A percentile compares a stretch with the other conserved stretches of the same genome.
Conservation (phyloP, 805 yeast genomes). For the Yamadazyma insecticola region DNA sequence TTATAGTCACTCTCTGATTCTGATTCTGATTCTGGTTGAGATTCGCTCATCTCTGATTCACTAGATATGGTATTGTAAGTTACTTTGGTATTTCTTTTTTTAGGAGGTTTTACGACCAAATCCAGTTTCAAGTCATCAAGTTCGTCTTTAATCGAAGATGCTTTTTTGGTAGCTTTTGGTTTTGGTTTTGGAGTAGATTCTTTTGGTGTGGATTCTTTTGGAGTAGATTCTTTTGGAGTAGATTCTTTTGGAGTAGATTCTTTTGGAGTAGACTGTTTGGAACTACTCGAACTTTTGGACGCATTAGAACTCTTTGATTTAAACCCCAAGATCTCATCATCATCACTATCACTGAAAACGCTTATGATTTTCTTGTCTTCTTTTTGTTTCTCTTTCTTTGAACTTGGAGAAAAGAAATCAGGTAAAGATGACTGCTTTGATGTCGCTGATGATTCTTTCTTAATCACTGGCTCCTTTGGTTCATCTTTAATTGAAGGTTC, state of each 20-base stretch:
- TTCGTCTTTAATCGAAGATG: not conserved
- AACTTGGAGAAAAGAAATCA: conserved; percentile 17
- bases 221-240: no score
- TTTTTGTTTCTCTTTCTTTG: conserved; percentile 3
- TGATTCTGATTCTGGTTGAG: not conserved
- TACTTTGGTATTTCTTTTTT: not conserved
- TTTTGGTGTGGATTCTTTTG: conserved; percentile 3
- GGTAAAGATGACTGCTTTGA: conserved; percentile 9
- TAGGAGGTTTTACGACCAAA: not conserved
- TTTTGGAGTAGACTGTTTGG: no score
- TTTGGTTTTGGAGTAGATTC: no score
- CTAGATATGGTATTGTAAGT: no score
- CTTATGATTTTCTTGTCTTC: conserved; percentile 7
- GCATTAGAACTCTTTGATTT: no score
- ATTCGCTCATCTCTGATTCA: not conserved
- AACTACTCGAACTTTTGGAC: no score
- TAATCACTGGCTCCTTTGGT: not conserved
- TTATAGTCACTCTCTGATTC: no score
- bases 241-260: no score
- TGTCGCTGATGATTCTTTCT: not conserved
- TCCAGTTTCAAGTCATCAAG: not conserved
- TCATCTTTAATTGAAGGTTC: conserved; percentile 1
- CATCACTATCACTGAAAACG: conserved; percentile 30
- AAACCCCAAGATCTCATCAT: conserved; percentile 24
- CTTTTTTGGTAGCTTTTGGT: no score